Percentiles rank a stretch among this genome's conserved stretches.
Evolutionary conservation across 2,329 filamentous ascomycete genomes (phyloP).

Genomic region (Trichophaea hybrida): DNA sequence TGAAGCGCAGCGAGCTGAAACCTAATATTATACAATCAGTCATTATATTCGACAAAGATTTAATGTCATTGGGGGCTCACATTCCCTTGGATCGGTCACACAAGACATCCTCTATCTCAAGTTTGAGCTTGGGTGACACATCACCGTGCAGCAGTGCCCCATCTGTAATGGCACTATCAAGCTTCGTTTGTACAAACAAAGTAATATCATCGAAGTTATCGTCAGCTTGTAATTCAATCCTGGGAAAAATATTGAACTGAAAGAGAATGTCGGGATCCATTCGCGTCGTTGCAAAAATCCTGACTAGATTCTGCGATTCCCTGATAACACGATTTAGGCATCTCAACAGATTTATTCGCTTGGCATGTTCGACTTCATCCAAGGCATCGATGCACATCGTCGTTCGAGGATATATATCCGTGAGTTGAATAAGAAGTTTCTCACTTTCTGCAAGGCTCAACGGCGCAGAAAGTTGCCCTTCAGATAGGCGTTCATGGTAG

Average conservation of each 20-base stretch:
- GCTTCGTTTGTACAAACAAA: constrained; percentile 6
- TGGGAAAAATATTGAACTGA: constrained; percentile 11
- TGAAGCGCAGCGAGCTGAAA: constrained; percentile 17
- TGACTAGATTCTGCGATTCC: constrained; percentile 10
- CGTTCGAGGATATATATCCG: constrained; percentile 10
- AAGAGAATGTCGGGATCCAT: constrained; percentile 9
- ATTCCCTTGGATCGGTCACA: constrained; percentile 10
- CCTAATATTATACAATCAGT: constrained; percentile 3
- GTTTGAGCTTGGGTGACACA: not conserved
- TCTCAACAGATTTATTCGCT: not conserved
- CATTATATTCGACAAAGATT: not conserved
- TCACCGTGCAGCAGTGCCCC: constrained; percentile 4
- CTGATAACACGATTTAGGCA: constrained; percentile 4
- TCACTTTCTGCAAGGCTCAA: constrained; percentile 8
- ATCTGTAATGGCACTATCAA: constrained; percentile 3
- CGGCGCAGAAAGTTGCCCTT: too few relatives aligned
- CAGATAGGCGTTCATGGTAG: too few relatives aligned
- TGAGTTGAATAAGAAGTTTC: constrained; percentile 9
- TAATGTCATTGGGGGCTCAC: not conserved
- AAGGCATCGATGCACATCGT: constrained; percentile 13
- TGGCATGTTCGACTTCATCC: constrained; percentile 8
- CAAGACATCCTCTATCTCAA: constrained; percentile 1
- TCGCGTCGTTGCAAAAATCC: constrained; percentile 17
- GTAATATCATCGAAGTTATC: constrained; percentile 12
- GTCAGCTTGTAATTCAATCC: constrained; percentile 7